These are phyloP conservation scores for Symbiotaphrina buchneri DNA, from an alignment of 495 filamentous ascomycete species.

Conservation along the genomic window DNA sequence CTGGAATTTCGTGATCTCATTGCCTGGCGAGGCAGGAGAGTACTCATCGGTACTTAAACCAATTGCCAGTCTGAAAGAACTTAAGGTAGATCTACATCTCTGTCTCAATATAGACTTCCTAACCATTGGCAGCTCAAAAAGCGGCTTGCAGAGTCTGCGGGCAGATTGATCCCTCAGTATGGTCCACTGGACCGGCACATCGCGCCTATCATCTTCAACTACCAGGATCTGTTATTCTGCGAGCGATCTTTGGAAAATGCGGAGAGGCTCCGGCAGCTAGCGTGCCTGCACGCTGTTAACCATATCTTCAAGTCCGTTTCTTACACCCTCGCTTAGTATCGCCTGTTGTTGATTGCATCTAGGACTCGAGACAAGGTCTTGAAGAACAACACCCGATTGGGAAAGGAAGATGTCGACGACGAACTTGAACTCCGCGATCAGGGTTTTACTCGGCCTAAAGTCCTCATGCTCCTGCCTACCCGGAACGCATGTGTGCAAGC, in stretches of 20 bases:
- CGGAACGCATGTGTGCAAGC: slow-evolving; percentile 59
- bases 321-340: background rate
- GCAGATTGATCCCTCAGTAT: slow-evolving; percentile 6
- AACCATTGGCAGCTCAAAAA: slow-evolving; percentile 29
- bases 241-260: slow-evolving; percentile 43
- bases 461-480: slow-evolving; percentile 75
- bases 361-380: slow-evolving; percentile 73
- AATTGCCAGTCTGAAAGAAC: slow-evolving; percentile 11
- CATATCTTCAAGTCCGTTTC: slow-evolving; percentile 62
- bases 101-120: background rate
- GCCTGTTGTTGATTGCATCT: no score
- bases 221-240: slow-evolving; percentile 62
- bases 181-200: slow-evolving; percentile 21
- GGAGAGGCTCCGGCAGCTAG: slow-evolving; percentile 39
- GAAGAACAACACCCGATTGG: slow-evolving; percentile 67
- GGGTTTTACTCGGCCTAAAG: slow-evolving; percentile 86
- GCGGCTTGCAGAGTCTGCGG: slow-evolving; percentile 17
- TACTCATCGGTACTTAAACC: background rate
- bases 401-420: slow-evolving; percentile 20
- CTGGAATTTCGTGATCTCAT: background rate
- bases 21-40: background rate
- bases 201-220: slow-evolving; percentile 43
- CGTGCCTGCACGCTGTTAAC: slow-evolving; percentile 71
- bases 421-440: slow-evolving; percentile 72
- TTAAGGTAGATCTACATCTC: slow-evolving; percentile 12